Base-by-base conservation (phyloP, 805 yeast genomes). In the Candida maris region DNA sequence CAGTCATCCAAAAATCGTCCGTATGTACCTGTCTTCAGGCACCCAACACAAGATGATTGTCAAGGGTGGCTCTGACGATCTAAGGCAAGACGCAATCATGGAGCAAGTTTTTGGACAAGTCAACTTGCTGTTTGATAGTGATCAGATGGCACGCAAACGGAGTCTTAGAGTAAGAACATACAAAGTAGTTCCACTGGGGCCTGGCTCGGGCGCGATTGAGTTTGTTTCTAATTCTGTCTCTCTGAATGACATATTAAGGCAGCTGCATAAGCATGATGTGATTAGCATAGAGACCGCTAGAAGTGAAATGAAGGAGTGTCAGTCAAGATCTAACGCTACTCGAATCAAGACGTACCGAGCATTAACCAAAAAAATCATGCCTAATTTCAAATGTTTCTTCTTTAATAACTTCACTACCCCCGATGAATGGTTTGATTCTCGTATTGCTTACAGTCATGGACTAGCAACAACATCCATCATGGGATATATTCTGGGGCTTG, bases 71-170 rank as follows among this genome's bases (percentile, higher is more conserved):
- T 73, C 85, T 7, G 98, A 93, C 61, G 98, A 93, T 61, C 64
- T 93, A 35, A 67, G 97, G 34, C 98, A 94, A 61, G 99, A 93
- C 62, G 85, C 95, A 0, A 86, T 93, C 38, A 94, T 93, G 98
- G 94, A 91, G 57, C 97, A 93, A 56, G 97, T 91, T 1, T 93
- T 94, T 58, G 82, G 73, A 15, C 85, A 88, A 51, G 96, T 88
- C 12, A 88, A 89, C 52, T 60, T 67, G 10, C 72, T 87, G 24
- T 69, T 91, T 37, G 57, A 48, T 8, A 64, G 64, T 17, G 78
- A 85, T 51, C 68, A 69, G 35, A 75, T 73, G 21, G 69, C 91
- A 0, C 57, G 79, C 18, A 69, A 63, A 34, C 58, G 89, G n/a
- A 59, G 66, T 2, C 62, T 91, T 39, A 65, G 73, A 3, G 73